Percentiles rank a stretch among this genome's conserved stretches.
These are phyloP conservation scores for Stygiomarasmius scandens DNA, from an alignment of 1,284 basidiomycete species.

Conservation along the genomic window DNA sequence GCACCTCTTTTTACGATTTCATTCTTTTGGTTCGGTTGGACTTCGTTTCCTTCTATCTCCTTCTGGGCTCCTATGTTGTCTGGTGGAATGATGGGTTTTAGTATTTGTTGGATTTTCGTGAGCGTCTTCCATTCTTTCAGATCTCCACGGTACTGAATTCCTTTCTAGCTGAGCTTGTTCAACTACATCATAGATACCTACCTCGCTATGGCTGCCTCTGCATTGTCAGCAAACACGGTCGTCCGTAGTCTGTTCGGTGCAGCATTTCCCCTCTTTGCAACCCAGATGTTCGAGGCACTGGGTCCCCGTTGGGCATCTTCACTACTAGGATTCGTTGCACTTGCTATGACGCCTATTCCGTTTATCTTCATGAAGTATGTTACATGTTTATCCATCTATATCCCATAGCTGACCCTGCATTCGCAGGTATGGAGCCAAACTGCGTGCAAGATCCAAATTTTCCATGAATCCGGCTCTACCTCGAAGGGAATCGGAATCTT, in stretches of 20 bases:
- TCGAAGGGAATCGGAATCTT: conserved; percentile 7
- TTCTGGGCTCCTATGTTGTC: conserved; percentile 62
- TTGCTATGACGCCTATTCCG: conserved; percentile 57
- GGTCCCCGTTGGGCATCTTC: conserved; percentile 60
- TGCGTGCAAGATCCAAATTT: conserved; percentile 47
- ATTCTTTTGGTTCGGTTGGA: conserved; percentile 66
- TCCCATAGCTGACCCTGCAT: not conserved
- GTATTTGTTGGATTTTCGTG: conserved; percentile 62
- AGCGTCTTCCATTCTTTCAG: conserved; percentile 20
- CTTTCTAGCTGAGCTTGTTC: conserved; percentile 47
- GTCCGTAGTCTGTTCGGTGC: conserved; percentile 59
- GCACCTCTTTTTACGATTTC: conserved; percentile 58
- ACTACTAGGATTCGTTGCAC: conserved; percentile 52
- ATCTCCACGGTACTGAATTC: not conserved
- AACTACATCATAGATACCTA: conserved; percentile 68
- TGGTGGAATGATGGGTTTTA: conserved; percentile 54
- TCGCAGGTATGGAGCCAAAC: conserved; percentile 43
- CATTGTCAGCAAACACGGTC: conserved; percentile 58
- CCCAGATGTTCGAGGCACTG: conserved; percentile 54
- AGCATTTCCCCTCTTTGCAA: conserved; percentile 61
- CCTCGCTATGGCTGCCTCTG: conserved; percentile 57
- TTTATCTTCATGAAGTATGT: conserved; percentile 48
- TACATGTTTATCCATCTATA: not conserved
- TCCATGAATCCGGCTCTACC: conserved; percentile 29
- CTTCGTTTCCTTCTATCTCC: conserved; percentile 35